A percentile compares a stretch with the other conserved stretches of the same genome.
phyloP scores from a whole-genome alignment of 768 basidiomycete genomes.

The Boletus huronensis region DNA sequence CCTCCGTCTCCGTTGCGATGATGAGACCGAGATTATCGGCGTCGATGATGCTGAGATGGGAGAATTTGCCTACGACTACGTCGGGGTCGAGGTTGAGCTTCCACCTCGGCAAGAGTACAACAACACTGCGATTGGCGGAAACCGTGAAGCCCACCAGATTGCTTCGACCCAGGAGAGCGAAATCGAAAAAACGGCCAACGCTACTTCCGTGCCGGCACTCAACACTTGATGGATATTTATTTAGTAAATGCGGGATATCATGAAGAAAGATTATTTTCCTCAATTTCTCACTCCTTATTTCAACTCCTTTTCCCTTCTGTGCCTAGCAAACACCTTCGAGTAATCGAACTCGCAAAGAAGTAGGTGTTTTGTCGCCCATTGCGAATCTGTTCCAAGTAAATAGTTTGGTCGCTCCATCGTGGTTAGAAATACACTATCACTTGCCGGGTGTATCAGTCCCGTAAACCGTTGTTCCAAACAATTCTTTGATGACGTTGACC shows the following conservation, averaged over 20 bases:
- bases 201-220: neutral
- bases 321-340: neutral
- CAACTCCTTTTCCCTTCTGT: too few relatives aligned
- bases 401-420: neutral
- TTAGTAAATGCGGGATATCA: neutral
- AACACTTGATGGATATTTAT: neutral
- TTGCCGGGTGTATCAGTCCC: too few relatives aligned
- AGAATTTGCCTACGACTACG: constrained; percentile 87
- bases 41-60: constrained; percentile 90
- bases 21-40: constrained; percentile 73
- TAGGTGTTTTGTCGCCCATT: neutral
- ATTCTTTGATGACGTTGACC: too few relatives aligned
- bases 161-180: constrained; percentile 26
- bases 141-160: constrained; percentile 35
- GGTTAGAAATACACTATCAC: neutral
- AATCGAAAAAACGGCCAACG: constrained; percentile 19
- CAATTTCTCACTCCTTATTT: neutral
- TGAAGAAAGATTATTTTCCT: neutral
- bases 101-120: constrained; percentile 31
- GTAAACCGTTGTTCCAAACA: too few relatives aligned
- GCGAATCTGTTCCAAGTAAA: neutral
- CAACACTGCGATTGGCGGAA: constrained; percentile 26
- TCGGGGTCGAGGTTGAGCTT: constrained; percentile 62
- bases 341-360: neutral
- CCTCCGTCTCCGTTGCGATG: constrained; percentile 62